These are phyloP conservation scores for Trichosporon inkin DNA, from an alignment of 1,284 basidiomycete genomes.

Conservation along the genomic window DNA sequence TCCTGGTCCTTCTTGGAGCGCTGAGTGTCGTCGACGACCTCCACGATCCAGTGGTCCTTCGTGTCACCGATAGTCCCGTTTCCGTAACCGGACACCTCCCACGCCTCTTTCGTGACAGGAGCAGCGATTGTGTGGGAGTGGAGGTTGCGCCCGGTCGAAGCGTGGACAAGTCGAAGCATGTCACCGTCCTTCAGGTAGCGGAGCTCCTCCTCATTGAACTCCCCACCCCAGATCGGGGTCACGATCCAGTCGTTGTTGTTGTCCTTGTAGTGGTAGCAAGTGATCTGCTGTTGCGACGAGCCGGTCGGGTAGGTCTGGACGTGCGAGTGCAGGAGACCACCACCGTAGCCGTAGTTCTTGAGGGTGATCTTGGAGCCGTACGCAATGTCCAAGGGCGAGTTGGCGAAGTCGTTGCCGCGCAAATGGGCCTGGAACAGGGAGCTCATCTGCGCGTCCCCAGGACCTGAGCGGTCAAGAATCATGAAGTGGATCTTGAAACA, in stretches of 20 bases:
- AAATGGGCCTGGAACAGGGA: constrained; percentile 98
- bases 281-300: constrained; percentile 94
- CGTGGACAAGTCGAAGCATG: constrained; percentile 74
- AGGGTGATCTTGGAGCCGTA: constrained; percentile 86
- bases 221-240: constrained; percentile 64
- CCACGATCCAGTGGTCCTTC: constrained; percentile 88
- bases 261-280: constrained; percentile 99
- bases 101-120: constrained; percentile 81
- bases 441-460: constrained; percentile 97
- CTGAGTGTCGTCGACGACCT: constrained; percentile 84
- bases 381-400: constrained; percentile 84
- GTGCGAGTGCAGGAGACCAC: constrained; percentile 93
- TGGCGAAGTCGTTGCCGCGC: constrained; percentile 84
- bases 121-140: constrained; percentile 87
- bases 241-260: constrained; percentile 91
- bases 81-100: constrained; percentile 91
- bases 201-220: constrained; percentile 56
- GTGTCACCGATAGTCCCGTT: constrained; percentile 79
- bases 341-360: constrained; percentile 97
- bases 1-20: constrained; percentile 58
- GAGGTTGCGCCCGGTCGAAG: constrained; percentile 78
- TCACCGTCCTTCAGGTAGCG: constrained; percentile 74
- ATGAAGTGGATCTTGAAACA: constrained; percentile 96
- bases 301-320: constrained; percentile 89
- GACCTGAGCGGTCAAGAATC: constrained; percentile 87